A percentile compares a stretch with the other conserved stretches of the same genome.
Evolutionary conservation across 495 filamentous ascomycete genomes (phyloP).

Genomic region (Hypoxylon lienhwacheense): DNA sequence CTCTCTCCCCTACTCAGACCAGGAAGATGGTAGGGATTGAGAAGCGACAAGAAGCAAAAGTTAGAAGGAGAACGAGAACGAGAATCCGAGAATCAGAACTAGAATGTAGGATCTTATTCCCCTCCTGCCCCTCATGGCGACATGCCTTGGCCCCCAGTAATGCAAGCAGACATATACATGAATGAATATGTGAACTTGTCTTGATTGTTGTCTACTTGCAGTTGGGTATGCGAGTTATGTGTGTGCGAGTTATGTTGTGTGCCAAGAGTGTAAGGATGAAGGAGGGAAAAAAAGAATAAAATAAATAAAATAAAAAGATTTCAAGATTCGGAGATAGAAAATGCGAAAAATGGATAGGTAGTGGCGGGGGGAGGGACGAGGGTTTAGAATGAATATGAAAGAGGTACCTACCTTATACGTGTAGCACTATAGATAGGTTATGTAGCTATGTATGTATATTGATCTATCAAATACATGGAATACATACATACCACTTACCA

Average conservation of each 20-base stretch:
- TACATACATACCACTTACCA: no score
- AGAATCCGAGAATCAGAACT: no score
- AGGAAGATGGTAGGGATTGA: no score
- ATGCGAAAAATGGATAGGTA: not conserved
- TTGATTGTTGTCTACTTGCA: not conserved
- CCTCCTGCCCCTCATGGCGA: slow-evolving; percentile 7
- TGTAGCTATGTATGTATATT: no score
- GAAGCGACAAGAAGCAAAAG: not conserved
- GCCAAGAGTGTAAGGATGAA: slow-evolving; percentile 17
- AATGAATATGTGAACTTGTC: not conserved
- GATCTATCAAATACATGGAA: no score
- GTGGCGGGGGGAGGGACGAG: not conserved
- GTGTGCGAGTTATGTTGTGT: slow-evolving; percentile 12
- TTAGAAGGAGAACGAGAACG: no score
- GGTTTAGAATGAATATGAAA: no score
- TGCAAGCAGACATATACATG: not conserved
- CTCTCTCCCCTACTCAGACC: not conserved
- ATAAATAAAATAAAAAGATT: no score
- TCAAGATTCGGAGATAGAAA: slow-evolving; percentile 29
- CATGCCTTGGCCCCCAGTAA: slow-evolving; percentile 6
- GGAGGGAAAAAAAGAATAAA: not conserved
- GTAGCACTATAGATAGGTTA: no score
- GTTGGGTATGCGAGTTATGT: slow-evolving; percentile 2
- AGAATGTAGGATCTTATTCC: slow-evolving; percentile 4
- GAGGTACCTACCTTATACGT: no score